These are phyloP conservation scores for Phytophthora constricta DNA, from an alignment of 352 stramenopile genomes.

Conservation along the genomic window DNA sequence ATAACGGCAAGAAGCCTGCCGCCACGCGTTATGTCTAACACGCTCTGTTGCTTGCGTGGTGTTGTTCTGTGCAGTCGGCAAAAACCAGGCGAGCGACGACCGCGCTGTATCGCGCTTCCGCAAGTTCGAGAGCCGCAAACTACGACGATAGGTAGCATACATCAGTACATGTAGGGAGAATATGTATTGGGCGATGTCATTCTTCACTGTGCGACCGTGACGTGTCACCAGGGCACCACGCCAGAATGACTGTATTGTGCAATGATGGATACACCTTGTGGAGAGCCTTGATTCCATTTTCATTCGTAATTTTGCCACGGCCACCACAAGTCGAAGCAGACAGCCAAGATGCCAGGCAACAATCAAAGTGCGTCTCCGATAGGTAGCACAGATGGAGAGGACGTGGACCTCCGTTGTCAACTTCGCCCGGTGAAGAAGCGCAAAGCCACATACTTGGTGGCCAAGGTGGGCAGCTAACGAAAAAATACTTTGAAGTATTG, in stretches of 20 bases:
- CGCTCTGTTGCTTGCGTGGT: slow-evolving; percentile 4
- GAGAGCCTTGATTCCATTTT: too few relatives aligned
- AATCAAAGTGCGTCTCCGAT: slow-evolving; percentile 7
- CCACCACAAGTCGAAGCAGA: background rate
- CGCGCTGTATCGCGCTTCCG: slow-evolving; percentile 71
- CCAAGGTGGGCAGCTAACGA: slow-evolving; percentile 6
- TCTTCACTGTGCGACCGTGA: too few relatives aligned
- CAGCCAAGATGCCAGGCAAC: background rate
- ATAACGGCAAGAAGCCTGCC: background rate
- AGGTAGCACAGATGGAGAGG: slow-evolving; percentile 12
- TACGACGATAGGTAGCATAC: slow-evolving; percentile 19
- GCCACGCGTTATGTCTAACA: slow-evolving; percentile 3
- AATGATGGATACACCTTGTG: too few relatives aligned
- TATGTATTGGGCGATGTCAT: too few relatives aligned
- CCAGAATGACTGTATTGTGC: too few relatives aligned
- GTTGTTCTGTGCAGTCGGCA: slow-evolving; percentile 47
- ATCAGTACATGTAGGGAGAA: too few relatives aligned
- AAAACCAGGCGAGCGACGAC: slow-evolving; percentile 71
- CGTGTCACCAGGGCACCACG: too few relatives aligned
- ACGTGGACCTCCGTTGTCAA: background rate
- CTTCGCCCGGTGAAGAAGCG: slow-evolving; percentile 21
- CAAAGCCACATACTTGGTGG: slow-evolving; percentile 26
- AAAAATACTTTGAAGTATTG: too few relatives aligned
- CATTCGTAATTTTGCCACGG: too few relatives aligned
- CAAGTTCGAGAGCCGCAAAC: slow-evolving; percentile 73